Conservation (phyloP, 805 yeast genomes). For the Cyberlindnera subsufficiens region DNA sequence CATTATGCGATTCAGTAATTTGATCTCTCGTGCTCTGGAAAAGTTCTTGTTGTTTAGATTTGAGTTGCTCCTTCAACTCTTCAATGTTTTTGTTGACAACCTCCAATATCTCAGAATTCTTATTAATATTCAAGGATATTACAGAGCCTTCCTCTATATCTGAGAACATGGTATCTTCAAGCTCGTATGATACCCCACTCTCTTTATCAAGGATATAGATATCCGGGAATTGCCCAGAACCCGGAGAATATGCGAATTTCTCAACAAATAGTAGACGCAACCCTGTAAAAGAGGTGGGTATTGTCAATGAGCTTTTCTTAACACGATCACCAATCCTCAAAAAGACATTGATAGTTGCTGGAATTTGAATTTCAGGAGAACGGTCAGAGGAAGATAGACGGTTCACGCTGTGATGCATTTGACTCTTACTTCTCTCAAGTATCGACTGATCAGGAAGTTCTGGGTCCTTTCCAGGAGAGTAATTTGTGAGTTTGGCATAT, state of each 20-base stretch:
- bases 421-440: constrained; percentile 12
- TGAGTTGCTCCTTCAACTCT: constrained; percentile 13
- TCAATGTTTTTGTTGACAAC: constrained; percentile 13
- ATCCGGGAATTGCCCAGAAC: constrained; percentile 66
- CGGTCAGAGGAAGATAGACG: constrained; percentile 1
- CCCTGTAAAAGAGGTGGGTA: constrained; percentile 33
- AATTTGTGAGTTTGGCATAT: constrained; percentile 64
- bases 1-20: constrained; percentile 20
- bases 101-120: constrained; percentile 14
- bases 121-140: constrained; percentile 51
- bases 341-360: constrained; percentile 28
- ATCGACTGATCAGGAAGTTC: constrained; percentile 22
- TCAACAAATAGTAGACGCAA: constrained; percentile 75
- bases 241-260: constrained; percentile 80
- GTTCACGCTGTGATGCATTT: constrained; percentile 7
- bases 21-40: constrained; percentile 17
- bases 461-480: constrained; percentile 27
- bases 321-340: constrained; percentile 47
- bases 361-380: neutral
- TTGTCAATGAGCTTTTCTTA: constrained; percentile 38
- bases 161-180: constrained; percentile 60
- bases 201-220: constrained; percentile 63
- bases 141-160: constrained; percentile 59
- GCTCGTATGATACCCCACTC: constrained; percentile 63
- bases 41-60: constrained; percentile 9